Evolutionary conservation across 177 flowering plant genomes (phyloP).

Genomic region (Vitis hybrid): DNA sequence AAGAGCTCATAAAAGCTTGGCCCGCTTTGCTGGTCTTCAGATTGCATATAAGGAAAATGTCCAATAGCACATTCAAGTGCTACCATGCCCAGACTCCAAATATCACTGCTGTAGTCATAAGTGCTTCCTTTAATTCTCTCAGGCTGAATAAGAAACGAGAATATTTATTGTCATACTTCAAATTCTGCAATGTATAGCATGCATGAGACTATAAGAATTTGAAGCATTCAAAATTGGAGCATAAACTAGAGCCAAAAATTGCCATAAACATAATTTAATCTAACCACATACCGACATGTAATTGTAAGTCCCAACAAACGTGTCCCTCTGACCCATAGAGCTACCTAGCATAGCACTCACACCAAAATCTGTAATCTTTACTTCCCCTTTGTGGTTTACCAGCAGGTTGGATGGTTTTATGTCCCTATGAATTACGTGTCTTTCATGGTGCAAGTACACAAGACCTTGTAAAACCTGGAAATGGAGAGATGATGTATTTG

Average conservation of each 20-base stretch:
- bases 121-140: conserved; percentile 88
- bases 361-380: conserved; percentile 98
- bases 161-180: conserved; percentile 1
- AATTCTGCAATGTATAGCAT: not conserved
- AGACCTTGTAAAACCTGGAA: conserved; percentile 87
- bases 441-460: conserved; percentile 85
- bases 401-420: conserved; percentile 95
- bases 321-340: conserved; percentile 93
- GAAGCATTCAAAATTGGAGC: not conserved
- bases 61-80: conserved; percentile 96
- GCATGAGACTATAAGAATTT: not conserved
- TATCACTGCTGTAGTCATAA: conserved; percentile 88
- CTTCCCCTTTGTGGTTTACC: conserved; percentile 92
- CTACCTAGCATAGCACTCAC: conserved; percentile 92
- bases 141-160: conserved; percentile 49
- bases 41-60: conserved; percentile 75
- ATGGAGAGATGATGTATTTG: not conserved
- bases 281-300: conserved; percentile 88
- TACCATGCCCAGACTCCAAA: conserved; percentile 97
- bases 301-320: conserved; percentile 98
- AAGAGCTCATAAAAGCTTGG: conserved; percentile 89
- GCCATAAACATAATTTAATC: not conserved
- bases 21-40: conserved; percentile 74
- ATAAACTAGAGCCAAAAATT: not conserved
- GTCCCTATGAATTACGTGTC: conserved; percentile 95